Evolutionary conservation across 108 stramenopile species (phyloP).

Genomic region (Mediolabrus comicus): DNA sequence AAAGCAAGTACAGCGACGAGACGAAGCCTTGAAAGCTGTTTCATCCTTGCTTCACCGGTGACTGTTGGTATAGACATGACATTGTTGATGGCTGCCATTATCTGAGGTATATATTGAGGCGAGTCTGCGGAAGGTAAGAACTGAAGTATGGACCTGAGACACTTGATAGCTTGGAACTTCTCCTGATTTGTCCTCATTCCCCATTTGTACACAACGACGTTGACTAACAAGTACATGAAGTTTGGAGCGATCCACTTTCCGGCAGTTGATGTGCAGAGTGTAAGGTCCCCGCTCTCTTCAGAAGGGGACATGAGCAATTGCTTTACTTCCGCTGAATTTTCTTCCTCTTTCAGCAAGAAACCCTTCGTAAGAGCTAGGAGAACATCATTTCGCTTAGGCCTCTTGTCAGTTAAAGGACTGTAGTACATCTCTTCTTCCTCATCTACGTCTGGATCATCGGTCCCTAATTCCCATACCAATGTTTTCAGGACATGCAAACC

Average conservation of each 20-base stretch:
- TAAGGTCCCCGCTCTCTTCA: slow-evolving; percentile 12
- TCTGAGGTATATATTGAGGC: slow-evolving; percentile 73
- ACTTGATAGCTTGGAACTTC: slow-evolving; percentile 55
- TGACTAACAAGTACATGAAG: slow-evolving; percentile 82
- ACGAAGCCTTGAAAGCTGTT: slow-evolving; percentile 21
- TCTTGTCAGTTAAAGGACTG: slow-evolving; percentile 9
- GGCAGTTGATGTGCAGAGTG: slow-evolving; percentile 19
- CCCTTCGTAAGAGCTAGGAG: slow-evolving; percentile 41
- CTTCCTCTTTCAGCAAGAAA: slow-evolving; percentile 20
- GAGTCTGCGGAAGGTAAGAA: slow-evolving; percentile 57
- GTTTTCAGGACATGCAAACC: slow-evolving; percentile 54
- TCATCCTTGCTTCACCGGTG: not conserved
- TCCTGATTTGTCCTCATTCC: slow-evolving; percentile 41
- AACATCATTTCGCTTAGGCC: slow-evolving; percentile 24
- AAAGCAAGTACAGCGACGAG: slow-evolving; percentile 62
- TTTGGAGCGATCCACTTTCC: slow-evolving; percentile 66
- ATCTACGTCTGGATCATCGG: slow-evolving; percentile 39
- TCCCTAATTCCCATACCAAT: slow-evolving; percentile 66
- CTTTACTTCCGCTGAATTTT: slow-evolving; percentile 6
- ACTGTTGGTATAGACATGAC: slow-evolving; percentile 45
- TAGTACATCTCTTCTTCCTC: slow-evolving; percentile 35
- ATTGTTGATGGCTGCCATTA: slow-evolving; percentile 67
- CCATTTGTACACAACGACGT: slow-evolving; percentile 69
- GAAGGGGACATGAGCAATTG: slow-evolving; percentile 18
- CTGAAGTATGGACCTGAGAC: slow-evolving; percentile 48